Percentiles rank a stretch among this genome's conserved stretches.
Evolutionary conservation across 306 rosid genomes (phyloP).

Genomic region (Cicer yamashitae): DNA sequence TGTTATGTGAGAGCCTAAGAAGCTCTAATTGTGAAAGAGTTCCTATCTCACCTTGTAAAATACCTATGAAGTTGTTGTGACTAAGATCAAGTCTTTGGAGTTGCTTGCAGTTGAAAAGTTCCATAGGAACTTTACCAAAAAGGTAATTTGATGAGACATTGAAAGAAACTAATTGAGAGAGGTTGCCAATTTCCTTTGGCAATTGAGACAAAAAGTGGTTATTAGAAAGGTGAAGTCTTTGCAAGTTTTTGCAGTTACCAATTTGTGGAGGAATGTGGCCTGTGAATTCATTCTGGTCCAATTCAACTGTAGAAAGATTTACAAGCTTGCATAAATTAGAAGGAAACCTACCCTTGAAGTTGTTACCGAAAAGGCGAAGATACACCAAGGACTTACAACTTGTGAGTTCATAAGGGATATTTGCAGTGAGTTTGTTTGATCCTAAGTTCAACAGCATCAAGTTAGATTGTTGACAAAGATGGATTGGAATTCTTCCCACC

Average conservation of each 20-base stretch:
- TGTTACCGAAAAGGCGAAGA: constrained; percentile 64
- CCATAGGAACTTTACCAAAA: constrained; percentile 56
- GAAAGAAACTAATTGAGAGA: constrained; percentile 65
- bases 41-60: constrained; percentile 67
- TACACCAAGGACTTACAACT: constrained; percentile 63
- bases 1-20: constrained; percentile 64
- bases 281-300: constrained; percentile 64
- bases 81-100: constrained; percentile 80
- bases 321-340: constrained; percentile 63
- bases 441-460: constrained; percentile 65
- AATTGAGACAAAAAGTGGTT: constrained; percentile 59
- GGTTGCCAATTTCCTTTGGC: constrained; percentile 72
- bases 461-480: constrained; percentile 64
- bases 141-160: constrained; percentile 68
- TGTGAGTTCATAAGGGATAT: constrained; percentile 57
- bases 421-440: constrained; percentile 63
- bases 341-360: constrained; percentile 69
- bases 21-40: constrained; percentile 65
- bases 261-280: constrained; percentile 71
- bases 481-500: constrained; percentile 67
- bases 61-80: constrained; percentile 54
- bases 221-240: constrained; percentile 72
- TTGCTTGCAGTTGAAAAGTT: constrained; percentile 63
- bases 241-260: constrained; percentile 61
- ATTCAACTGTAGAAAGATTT: constrained; percentile 62